A percentile compares a stretch with the other conserved stretches of the same genome.
Evolutionary conservation across 1,284 basidiomycete genomes (phyloP).

Genomic region (Microbotryomycetes sp.): DNA sequence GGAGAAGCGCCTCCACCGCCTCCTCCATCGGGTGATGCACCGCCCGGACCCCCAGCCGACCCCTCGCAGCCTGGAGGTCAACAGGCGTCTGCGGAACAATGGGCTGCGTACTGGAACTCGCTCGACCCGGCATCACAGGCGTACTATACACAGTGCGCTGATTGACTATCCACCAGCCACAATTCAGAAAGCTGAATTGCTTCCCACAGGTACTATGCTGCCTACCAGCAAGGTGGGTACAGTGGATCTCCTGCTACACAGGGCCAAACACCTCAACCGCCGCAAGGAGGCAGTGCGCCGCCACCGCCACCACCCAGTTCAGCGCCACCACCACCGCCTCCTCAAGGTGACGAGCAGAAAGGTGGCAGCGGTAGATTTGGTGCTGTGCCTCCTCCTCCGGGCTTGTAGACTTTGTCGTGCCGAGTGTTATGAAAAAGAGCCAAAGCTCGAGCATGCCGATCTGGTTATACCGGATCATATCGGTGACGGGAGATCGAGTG

Average conservation of each 20-base stretch:
- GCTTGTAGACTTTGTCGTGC: background rate
- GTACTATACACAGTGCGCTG: slow-evolving; percentile 29
- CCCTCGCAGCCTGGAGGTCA: background rate
- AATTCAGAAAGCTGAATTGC: background rate
- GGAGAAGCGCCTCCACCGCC: slow-evolving; percentile 26
- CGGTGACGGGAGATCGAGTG: too few relatives aligned
- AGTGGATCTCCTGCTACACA: background rate
- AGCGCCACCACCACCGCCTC: background rate
- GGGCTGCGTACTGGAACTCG: slow-evolving; percentile 28
- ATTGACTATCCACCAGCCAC: background rate
- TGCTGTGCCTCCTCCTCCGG: slow-evolving; percentile 4
- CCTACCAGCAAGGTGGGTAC: background rate
- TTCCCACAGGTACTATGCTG: background rate
- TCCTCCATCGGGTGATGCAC: background rate
- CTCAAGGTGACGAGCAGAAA: background rate
- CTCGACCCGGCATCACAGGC: slow-evolving; percentile 26
- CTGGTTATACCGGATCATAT: too few relatives aligned
- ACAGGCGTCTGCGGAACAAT: slow-evolving; percentile 19
- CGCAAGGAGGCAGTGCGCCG: background rate
- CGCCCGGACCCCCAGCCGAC: background rate
- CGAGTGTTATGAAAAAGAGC: background rate
- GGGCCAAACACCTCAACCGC: background rate
- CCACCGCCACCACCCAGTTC: background rate
- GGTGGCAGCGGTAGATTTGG: background rate
- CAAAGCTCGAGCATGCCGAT: too few relatives aligned